A percentile compares a stretch with the other conserved stretches of the same genome.
phyloP scores from a whole-genome alignment of 2,329 filamentous ascomycete species.

The Coniochaeta ligniaria region DNA sequence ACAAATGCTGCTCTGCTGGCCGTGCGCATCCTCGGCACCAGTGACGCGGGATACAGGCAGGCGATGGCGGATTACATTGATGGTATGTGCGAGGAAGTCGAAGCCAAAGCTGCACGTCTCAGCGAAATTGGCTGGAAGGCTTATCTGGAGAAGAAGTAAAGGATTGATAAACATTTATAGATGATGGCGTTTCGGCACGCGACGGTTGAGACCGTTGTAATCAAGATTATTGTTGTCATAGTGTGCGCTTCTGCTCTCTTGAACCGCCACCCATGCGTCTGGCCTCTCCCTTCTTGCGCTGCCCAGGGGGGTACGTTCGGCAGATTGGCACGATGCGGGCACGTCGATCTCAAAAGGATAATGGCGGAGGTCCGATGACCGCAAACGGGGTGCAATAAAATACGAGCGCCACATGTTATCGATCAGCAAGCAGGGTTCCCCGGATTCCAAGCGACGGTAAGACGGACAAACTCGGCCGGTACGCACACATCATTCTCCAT shows the following conservation, averaged over 20 bases:
- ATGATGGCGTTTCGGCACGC: background rate
- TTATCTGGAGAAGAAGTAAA: slow-evolving; percentile 33
- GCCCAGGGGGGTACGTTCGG: background rate
- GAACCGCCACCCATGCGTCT: background rate
- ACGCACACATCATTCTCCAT: background rate
- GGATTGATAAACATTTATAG: background rate
- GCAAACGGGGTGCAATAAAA: background rate
- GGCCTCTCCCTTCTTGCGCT: background rate
- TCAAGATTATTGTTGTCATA: background rate
- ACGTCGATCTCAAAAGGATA: background rate
- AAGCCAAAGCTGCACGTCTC: slow-evolving; percentile 51
- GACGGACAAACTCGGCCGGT: background rate
- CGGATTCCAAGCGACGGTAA: background rate
- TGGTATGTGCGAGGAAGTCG: slow-evolving; percentile 54
- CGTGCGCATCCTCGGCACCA: slow-evolving; percentile 55
- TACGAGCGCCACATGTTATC: background rate
- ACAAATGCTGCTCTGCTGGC: slow-evolving; percentile 71
- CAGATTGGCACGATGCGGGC: background rate
- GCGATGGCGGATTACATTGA: slow-evolving; percentile 53
- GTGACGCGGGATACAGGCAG: slow-evolving; percentile 41
- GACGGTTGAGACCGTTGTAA: background rate
- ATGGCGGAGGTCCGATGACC: background rate
- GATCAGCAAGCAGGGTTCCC: background rate
- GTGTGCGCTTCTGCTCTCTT: background rate
- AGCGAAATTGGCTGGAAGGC: slow-evolving; percentile 45